Conservation (phyloP, 495 filamentous ascomycete species). For the Articulospora tetracladia region DNA sequence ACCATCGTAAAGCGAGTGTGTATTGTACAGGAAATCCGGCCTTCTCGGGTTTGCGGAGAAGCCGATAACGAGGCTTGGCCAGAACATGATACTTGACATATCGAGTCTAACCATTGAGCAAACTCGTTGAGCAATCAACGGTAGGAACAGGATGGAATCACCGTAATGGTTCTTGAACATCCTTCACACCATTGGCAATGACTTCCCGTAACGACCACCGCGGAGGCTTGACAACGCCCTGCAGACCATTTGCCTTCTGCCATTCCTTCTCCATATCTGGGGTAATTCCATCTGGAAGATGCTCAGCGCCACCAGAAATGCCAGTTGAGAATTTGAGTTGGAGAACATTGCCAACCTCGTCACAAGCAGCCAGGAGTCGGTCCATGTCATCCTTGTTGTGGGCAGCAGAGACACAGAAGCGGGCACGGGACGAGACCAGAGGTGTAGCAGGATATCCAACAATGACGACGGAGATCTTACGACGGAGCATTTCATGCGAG, state of each 20-base stretch:
- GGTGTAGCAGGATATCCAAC: constrained; percentile 98
- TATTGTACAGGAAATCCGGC: constrained; percentile 6
- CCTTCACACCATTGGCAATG: constrained; percentile 70
- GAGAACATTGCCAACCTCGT: constrained; percentile 86
- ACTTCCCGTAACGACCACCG: constrained; percentile 82
- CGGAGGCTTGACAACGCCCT: constrained; percentile 57
- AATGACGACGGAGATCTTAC: constrained; percentile 97
- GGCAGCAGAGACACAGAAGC: constrained; percentile 92
- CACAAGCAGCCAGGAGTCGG: constrained; percentile 81
- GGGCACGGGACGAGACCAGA: constrained; percentile 85
- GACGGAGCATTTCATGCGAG: constrained; percentile 94
- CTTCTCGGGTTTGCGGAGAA: background rate
- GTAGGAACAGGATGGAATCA: constrained; percentile 30
- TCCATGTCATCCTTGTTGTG: constrained; percentile 99
- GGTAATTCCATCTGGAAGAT: constrained; percentile 62
- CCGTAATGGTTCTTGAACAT: constrained; percentile 68
- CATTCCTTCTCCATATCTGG: constrained; percentile 70
- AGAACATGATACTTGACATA: too few relatives aligned
- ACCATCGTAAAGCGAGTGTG: background rate
- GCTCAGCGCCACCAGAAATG: constrained; percentile 79
- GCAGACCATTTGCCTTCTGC: constrained; percentile 51
- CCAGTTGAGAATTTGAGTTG: constrained; percentile 96
- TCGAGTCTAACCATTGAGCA: background rate
- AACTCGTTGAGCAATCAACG: constrained; percentile 4
- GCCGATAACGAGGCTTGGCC: constrained; percentile 1